These are phyloP conservation scores for Phialemoniopsis sp. DNA, from an alignment of 2,329 filamentous ascomycete species.

Conservation along the genomic window DNA sequence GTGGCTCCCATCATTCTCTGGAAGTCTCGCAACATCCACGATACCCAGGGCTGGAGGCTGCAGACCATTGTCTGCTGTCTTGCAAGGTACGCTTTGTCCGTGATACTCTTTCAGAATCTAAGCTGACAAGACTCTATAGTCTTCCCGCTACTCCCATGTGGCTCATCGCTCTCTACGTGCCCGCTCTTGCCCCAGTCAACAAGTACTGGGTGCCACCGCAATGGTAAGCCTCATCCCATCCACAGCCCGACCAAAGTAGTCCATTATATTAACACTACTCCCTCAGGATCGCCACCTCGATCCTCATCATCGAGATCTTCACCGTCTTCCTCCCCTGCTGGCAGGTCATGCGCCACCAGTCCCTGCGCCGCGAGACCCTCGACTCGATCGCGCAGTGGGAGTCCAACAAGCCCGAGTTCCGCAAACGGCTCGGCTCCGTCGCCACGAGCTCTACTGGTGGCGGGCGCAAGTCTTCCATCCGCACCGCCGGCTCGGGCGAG, in stretches of 20 bases:
- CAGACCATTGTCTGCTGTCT: slow-evolving; percentile 54
- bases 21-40: slow-evolving; percentile 55
- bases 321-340: slow-evolving; percentile 60
- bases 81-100: slow-evolving; percentile 39
- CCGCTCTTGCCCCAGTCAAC: slow-evolving; percentile 48
- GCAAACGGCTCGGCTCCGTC: slow-evolving; percentile 10
- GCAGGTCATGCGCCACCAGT: slow-evolving; percentile 44
- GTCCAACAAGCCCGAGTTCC: slow-evolving; percentile 26
- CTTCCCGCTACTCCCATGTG: slow-evolving; percentile 65
- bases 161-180: slow-evolving; percentile 54
- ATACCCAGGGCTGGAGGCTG: slow-evolving; percentile 62
- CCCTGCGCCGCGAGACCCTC: slow-evolving; percentile 41
- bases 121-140: slow-evolving; percentile 24
- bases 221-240: slow-evolving; percentile 41
- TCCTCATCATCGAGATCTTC: slow-evolving; percentile 59
- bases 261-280: slow-evolving; percentile 1
- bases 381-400: slow-evolving; percentile 46
- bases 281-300: slow-evolving; percentile 53
- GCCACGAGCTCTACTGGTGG: slow-evolving; percentile 26
- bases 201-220: slow-evolving; percentile 54
- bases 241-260: slow-evolving; percentile 13
- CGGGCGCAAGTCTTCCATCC: slow-evolving; percentile 6
- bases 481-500: slow-evolving; percentile 21
- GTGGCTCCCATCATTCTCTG: slow-evolving; percentile 59
- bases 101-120: too few species aligned